phyloP scores from a whole-genome alignment of 2,329 filamentous ascomycete genomes.

The Capronia americana region DNA sequence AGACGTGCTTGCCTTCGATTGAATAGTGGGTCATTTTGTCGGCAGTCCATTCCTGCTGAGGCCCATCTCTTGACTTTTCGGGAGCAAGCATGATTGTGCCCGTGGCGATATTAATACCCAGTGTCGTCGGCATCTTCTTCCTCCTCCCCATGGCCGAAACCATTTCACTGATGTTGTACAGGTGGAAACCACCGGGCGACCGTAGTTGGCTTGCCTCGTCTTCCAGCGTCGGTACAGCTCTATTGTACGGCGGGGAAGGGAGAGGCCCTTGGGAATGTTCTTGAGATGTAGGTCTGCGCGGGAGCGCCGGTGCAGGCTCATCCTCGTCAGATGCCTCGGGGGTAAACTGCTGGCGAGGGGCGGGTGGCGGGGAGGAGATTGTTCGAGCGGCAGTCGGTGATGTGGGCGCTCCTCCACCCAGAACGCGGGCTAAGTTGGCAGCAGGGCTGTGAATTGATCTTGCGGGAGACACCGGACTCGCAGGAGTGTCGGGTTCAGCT shows the following conservation, averaged over 20 bases:
- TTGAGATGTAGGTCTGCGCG: constrained; percentile 66
- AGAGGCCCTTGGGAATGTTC: constrained; percentile 53
- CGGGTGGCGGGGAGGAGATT: constrained; percentile 46
- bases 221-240: constrained; percentile 53
- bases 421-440: constrained; percentile 61
- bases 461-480: constrained; percentile 47
- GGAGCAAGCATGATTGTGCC: constrained; percentile 90
- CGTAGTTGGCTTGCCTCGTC: constrained; percentile 52
- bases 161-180: constrained; percentile 98
- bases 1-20: constrained; percentile 96
- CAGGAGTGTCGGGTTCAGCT: constrained; percentile 37
- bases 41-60: constrained; percentile 89
- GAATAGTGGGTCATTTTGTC: constrained; percentile 98
- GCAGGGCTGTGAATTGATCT: constrained; percentile 60
- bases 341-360: constrained; percentile 62
- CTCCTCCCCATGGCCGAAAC: constrained; percentile 94
- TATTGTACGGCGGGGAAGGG: constrained; percentile 63
- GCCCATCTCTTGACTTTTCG: constrained; percentile 80
- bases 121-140: constrained; percentile 97
- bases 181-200: constrained; percentile 81
- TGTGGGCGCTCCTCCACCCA: constrained; percentile 46
- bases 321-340: constrained; percentile 74
- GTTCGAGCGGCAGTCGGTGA: constrained; percentile 43
- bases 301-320: constrained; percentile 65
- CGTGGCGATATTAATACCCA: constrained; percentile 90